Evolutionary conservation across 306 rosid genomes (phyloP), one percentile per base, ranked within the genome.

Genomic region (Arachis hypogaea): DNA sequence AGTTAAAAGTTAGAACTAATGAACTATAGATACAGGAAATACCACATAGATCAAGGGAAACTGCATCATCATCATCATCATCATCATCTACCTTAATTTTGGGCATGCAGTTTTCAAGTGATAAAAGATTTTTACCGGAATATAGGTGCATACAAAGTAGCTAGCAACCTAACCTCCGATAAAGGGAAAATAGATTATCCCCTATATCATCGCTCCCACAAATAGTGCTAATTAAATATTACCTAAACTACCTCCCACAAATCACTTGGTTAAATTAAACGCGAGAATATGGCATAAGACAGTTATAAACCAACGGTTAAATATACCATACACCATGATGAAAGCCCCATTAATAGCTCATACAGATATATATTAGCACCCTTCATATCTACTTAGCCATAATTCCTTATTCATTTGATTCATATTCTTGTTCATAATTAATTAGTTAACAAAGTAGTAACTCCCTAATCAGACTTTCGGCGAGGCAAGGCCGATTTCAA

Each of bases 241-340:
- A 9, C 38, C 30, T 18, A 58, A 41, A 29, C 10, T 9, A 11
- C 22, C 68, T 10, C 38, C 59, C 81, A 58, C 79, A 68, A 63
- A 63, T 76, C 83, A 74, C 57, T 51, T 51, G 2, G 28, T 22
- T 22, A 22, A 22, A 52, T 52, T 52, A 5, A n/a, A n/a, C 29
- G 58, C 58, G 58, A 3, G 22, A 52, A 52, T 52, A 7, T 78
- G 45, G 16, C 7, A 7, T 40, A 44, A 2, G 41, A 57, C 85
- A 7, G 88, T 85, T 86, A 69, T 40, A 76, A 85, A 87, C 7
- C 87, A 63, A 76, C 52, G 90, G 90, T 80, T 54, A 58, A 77
- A 74, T 16, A 74, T 29, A 18, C 0, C 22, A 62, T n/a, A 33
- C 16, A 38, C 6, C 46, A 42, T 46, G 28, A 47, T 14, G 54